Evolutionary conservation across 2,329 filamentous ascomycete species (phyloP).

Genomic region (Aspergillus pseudoviridinutans): DNA sequence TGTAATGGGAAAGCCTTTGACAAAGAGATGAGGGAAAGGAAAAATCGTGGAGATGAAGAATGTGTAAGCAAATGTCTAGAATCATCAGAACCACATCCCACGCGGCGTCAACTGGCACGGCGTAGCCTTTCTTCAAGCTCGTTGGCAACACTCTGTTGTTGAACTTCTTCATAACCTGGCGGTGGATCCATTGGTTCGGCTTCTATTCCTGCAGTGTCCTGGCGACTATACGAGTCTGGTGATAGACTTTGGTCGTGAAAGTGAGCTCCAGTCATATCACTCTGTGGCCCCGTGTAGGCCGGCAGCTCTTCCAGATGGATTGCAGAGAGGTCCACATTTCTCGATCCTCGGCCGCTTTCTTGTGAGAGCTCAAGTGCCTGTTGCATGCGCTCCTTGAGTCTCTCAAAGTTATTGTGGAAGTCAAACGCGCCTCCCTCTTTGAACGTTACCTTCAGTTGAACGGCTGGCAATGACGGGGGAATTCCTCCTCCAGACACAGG

Average conservation of each 20-base stretch:
- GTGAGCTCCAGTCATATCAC: constrained; percentile 20
- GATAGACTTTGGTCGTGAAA: constrained; percentile 7
- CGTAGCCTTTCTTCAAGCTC: constrained; percentile 62
- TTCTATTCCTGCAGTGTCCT: constrained; percentile 20
- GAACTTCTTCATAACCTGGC: constrained; percentile 87
- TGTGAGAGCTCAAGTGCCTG: constrained; percentile 64
- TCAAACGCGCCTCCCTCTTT: constrained; percentile 94
- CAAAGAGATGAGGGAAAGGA: neutral
- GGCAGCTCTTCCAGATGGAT: constrained; percentile 84
- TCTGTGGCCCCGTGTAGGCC: constrained; percentile 67
- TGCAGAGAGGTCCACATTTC: constrained; percentile 54
- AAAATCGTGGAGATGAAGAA: neutral
- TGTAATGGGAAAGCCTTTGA: neutral
- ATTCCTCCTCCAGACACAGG: constrained; percentile 82
- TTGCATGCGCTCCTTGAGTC: constrained; percentile 76
- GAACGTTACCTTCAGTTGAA: constrained; percentile 84
- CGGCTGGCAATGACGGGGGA: constrained; percentile 64
- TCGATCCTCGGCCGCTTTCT: constrained; percentile 40
- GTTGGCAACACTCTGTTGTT: constrained; percentile 72
- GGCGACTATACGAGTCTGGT: constrained; percentile 13
- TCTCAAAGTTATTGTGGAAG: constrained; percentile 77
- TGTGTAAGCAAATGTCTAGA: constrained; percentile 1
- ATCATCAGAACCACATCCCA: neutral
- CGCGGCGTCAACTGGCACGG: constrained; percentile 21
- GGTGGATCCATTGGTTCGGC: constrained; percentile 67